Evolutionary conservation across 2,329 filamentous ascomycete genomes (phyloP), one percentile per base, ranked within the genome.

Genomic region (Neophaeococcomyces mojaviensis): DNA sequence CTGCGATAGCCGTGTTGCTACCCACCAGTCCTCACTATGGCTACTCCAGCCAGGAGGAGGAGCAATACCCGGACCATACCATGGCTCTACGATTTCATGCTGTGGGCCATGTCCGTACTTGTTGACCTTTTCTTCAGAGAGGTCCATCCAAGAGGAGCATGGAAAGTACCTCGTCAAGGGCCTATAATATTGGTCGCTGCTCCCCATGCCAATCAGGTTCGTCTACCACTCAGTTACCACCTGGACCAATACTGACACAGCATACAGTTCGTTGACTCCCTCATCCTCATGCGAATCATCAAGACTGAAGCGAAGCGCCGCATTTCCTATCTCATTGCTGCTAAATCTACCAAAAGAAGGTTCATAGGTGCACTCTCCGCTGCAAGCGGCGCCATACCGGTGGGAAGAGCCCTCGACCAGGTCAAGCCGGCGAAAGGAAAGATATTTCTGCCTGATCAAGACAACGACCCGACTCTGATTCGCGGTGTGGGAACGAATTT

Each of bases 121-220:
- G 82, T 94, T 55, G 92, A 98, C 67, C 81, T 96, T 56, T 98
- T 98, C 78, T 98, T 98, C 73, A 84, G 92, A 57, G 92, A 98
- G 68, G 88, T 98, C 13, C 89, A 97, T 63, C 92, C 92, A 10
- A 79, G 92, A 54, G 88, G 88, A 56, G 87, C 89, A 52, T 98
- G 92, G 88, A 90, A 89, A 66, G 86, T 98, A 36, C 92, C 92
- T 36, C 81, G 84, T 59, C 78, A 80, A 52, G 92, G 89, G 0
- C 89, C 92, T 1, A 79, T 98, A 52, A 86, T 98, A 49, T 92
- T 98, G 60, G 92, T 98, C 56, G 92, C 89, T 36, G 92, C 90
- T 45, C 92, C 92, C 55, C 92, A 98, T 73, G 90, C 90, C 49
- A 98, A 98, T 65, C 88, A 92, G 78, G 84, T 88, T 68, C 49